Evolutionary conservation across 345 rosid genomes (phyloP).

Genomic region (Trapa bicornis): DNA sequence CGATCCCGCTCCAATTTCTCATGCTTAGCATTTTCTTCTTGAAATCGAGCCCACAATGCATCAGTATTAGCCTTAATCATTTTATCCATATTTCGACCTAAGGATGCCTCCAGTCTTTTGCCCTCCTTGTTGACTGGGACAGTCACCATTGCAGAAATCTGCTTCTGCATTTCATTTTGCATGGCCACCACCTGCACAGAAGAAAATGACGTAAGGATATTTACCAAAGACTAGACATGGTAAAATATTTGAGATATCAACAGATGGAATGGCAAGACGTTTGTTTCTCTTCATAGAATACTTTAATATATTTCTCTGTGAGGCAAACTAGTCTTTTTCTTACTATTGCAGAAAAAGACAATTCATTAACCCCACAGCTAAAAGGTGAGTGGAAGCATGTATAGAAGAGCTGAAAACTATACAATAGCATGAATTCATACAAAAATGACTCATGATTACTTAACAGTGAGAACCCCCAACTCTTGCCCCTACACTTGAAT

Average conservation of each 20-base stretch:
- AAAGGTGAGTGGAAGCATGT: too few species aligned
- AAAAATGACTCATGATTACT: too few species aligned
- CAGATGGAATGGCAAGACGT: background rate
- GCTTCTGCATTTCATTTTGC: constrained; percentile 67
- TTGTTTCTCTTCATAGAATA: background rate
- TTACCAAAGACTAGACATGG: constrained; percentile 1
- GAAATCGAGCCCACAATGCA: constrained; percentile 61
- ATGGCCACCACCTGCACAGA: constrained; percentile 27
- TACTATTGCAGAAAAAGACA: too few species aligned
- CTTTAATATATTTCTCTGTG: background rate
- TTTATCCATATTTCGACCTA: constrained; percentile 27
- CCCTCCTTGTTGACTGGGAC: constrained; percentile 52
- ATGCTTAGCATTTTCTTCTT: constrained; percentile 46
- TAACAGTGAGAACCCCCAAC: too few species aligned
- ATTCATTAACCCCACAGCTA: too few species aligned
- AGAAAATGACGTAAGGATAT: background rate
- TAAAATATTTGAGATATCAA: background rate
- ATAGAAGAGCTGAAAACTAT: too few species aligned
- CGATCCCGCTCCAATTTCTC: constrained; percentile 51
- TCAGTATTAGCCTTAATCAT: constrained; percentile 47
- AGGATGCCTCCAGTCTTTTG: constrained; percentile 8
- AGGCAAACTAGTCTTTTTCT: too few species aligned
- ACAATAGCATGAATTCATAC: too few species aligned
- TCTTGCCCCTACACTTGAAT: too few species aligned
- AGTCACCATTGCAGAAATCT: constrained; percentile 38